Conservation (phyloP, 2,329 filamentous ascomycete species). For the Ophiostoma himal-ulmi region DNA sequence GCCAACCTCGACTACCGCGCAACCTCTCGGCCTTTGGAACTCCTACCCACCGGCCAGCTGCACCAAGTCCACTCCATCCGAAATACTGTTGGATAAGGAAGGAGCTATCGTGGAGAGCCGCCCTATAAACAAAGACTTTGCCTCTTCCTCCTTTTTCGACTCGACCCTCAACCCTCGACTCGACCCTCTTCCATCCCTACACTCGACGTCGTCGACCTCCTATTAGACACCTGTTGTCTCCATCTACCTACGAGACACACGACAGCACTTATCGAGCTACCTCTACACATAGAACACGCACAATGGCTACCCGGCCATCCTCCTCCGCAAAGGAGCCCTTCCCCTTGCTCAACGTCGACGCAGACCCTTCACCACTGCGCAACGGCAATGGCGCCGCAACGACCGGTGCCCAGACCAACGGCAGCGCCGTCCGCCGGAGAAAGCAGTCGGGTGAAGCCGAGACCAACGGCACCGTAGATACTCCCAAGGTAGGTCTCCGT, state of each 20-base stretch:
- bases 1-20: conserved; percentile 8
- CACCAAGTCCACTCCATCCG: not conserved
- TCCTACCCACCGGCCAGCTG: not conserved
- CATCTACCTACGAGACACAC: not conserved
- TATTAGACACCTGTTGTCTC: not conserved
- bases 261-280: conserved; percentile 1
- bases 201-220: not conserved
- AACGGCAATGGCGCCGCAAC: conserved; percentile 29
- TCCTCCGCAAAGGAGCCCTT: conserved; percentile 47
- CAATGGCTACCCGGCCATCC: conserved; percentile 14
- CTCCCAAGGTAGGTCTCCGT: conserved; percentile 20
- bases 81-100: not conserved
- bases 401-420: conserved; percentile 18
- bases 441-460: conserved; percentile 49
- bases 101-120: not conserved
- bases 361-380: conserved; percentile 40
- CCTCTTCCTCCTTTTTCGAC: not conserved
- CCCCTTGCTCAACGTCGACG: conserved; percentile 42
- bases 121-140: conserved; percentile 9
- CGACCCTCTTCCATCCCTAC: not conserved
- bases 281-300: not conserved
- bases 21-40: not conserved
- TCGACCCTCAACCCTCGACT: not conserved
- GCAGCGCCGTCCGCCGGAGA: conserved; percentile 39
- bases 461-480: conserved; percentile 36